phyloP scores from a whole-genome alignment of 1,284 basidiomycete species.

The Erythrobasidium hasegawianum region DNA sequence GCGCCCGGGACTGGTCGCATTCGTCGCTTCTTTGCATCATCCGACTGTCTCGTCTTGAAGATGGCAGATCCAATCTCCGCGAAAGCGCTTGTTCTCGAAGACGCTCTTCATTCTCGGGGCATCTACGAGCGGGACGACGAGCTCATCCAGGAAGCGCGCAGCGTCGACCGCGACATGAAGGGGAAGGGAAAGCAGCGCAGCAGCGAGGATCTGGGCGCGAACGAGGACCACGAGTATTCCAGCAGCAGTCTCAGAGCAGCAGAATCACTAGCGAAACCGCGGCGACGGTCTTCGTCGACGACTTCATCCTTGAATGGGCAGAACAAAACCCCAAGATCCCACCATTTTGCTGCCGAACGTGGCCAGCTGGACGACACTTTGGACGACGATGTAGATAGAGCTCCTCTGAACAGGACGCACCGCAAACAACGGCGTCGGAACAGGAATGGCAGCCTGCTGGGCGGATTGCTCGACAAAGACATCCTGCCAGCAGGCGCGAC shows the following conservation, averaged over 20 bases:
- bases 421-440: too few species aligned
- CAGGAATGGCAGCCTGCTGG: too few species aligned
- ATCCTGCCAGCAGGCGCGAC: neutral
- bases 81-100: slow-evolving; percentile 26
- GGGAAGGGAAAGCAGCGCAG: neutral
- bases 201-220: too few species aligned
- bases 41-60: neutral
- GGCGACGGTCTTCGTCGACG: too few species aligned
- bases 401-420: too few species aligned
- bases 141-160: slow-evolving; percentile 27
- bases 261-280: neutral
- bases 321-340: too few species aligned
- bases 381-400: neutral
- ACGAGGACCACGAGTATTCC: too few species aligned
- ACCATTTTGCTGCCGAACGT: too few species aligned
- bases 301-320: too few species aligned
- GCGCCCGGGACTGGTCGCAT: too few species aligned
- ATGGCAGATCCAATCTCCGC: slow-evolving; percentile 28
- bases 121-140: slow-evolving; percentile 10
- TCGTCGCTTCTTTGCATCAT: neutral
- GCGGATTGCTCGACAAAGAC: slow-evolving; percentile 12
- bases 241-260: neutral
- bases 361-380: neutral
- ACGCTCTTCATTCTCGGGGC: slow-evolving; percentile 21
- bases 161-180: slow-evolving; percentile 16